Evolutionary conservation across 108 stramenopile genomes (phyloP).

Genomic region (Fragilariopsis cylindrus): DNA sequence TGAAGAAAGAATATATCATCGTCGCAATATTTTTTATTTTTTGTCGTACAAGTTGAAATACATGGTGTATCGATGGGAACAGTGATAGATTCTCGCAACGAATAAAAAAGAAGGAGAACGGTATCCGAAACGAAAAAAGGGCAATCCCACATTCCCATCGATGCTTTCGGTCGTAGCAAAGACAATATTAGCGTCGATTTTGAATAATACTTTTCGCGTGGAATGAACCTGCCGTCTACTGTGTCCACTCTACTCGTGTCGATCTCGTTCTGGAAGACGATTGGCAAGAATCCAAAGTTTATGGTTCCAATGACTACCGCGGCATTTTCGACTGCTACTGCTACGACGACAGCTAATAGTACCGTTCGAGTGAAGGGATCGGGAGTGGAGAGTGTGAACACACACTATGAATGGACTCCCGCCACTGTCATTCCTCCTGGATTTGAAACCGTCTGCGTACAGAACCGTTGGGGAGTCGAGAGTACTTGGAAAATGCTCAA

Average conservation of each 20-base stretch:
- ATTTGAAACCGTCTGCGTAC: constrained; percentile 12
- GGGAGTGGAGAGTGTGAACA: constrained; percentile 23
- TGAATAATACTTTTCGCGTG: background rate
- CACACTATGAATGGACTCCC: constrained; percentile 1
- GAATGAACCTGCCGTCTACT: background rate
- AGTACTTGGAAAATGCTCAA: constrained; percentile 18
- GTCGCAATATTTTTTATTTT: background rate
- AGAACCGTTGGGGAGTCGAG: constrained; percentile 11
- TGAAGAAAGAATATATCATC: background rate
- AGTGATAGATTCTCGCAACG: background rate
- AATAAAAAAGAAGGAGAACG: background rate
- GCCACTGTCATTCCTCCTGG: constrained; percentile 12
- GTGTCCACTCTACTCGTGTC: background rate
- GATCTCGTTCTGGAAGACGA: constrained; percentile 1
- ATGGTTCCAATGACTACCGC: background rate
- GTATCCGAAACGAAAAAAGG: background rate
- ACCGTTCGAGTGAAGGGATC: constrained; percentile 18
- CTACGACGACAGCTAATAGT: background rate
- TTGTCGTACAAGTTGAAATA: background rate
- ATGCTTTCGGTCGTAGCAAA: too few species aligned
- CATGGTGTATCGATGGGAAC: background rate
- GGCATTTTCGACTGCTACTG: background rate
- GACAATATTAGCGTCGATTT: too few species aligned
- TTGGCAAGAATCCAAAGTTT: background rate
- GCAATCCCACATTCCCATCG: too few species aligned